These are phyloP conservation scores for Clavariopsis aquatica DNA, from an alignment of 495 filamentous ascomycete genomes.

Conservation along the genomic window DNA sequence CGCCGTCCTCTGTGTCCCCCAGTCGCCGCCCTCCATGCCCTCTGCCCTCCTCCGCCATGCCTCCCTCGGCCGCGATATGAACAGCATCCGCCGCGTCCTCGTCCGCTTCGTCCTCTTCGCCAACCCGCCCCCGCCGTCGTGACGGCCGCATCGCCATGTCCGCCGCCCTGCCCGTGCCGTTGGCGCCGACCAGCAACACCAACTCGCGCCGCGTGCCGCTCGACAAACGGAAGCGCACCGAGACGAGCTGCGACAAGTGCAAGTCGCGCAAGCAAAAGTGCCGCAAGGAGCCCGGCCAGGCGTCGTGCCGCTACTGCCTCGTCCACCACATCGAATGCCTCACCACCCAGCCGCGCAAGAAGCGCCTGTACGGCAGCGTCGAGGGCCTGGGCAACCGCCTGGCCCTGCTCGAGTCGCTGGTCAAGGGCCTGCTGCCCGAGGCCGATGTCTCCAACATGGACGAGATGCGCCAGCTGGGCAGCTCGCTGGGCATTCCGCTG, in stretches of 20 bases:
- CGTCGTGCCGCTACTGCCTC: slow-evolving; percentile 48
- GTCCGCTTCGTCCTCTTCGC: not conserved
- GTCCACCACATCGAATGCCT: slow-evolving; percentile 49
- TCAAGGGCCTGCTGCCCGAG: slow-evolving; percentile 51
- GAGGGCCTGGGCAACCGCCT: slow-evolving; percentile 52
- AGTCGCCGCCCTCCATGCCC: not conserved
- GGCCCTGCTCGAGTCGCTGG: slow-evolving; percentile 50
- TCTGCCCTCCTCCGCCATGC: not conserved
- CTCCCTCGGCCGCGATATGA: no score
- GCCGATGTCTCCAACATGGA: slow-evolving; percentile 46
- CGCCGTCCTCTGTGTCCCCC: not conserved
- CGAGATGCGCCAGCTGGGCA: slow-evolving; percentile 44
- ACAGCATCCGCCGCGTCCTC: slow-evolving; percentile 3
- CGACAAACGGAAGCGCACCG: slow-evolving; percentile 44
- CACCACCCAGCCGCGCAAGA: slow-evolving; percentile 52
- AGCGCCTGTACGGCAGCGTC: slow-evolving; percentile 55
- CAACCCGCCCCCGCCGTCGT: not conserved
- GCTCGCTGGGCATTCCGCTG: slow-evolving; percentile 42
- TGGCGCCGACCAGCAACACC: slow-evolving; percentile 1
- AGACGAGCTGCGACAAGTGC: slow-evolving; percentile 44
- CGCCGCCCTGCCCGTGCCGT: not conserved
- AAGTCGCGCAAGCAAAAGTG: slow-evolving; percentile 48
- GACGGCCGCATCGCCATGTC: not conserved
- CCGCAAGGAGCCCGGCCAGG: slow-evolving; percentile 41
- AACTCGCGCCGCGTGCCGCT: slow-evolving; percentile 34